Evolutionary conservation across 192 early-diverging fungal species (phyloP).

Genomic region (Mortierella antarctica): DNA sequence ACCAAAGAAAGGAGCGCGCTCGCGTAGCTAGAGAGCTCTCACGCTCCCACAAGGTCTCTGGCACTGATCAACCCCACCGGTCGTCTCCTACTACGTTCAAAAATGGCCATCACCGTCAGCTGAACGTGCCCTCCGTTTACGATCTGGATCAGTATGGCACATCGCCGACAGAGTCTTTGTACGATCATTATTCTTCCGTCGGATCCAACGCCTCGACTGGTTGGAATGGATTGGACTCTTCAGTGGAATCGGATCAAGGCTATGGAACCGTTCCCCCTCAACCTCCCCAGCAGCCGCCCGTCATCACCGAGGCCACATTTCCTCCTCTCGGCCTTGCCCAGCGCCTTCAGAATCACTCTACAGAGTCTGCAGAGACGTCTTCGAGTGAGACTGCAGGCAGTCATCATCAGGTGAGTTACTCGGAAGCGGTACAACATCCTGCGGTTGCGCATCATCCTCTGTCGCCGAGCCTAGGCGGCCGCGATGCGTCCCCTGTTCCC

Average conservation of each 20-base stretch:
- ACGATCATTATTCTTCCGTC: conserved; percentile 46
- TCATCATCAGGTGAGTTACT: conserved; percentile 25
- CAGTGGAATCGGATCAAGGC: conserved; percentile 47
- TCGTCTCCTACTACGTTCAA: conserved; percentile 6
- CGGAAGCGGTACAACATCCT: conserved; percentile 27
- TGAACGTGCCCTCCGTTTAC: conserved; percentile 24
- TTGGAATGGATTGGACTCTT: conserved; percentile 27
- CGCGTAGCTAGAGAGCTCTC: conserved; percentile 5
- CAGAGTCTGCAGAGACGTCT: not conserved
- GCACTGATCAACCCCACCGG: conserved; percentile 12
- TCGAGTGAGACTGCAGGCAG: not conserved
- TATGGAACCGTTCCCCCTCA: conserved; percentile 43
- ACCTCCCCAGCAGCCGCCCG: conserved; percentile 29
- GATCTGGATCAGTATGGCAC: conserved; percentile 49
- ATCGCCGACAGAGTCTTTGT: conserved; percentile 28
- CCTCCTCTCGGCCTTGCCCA: conserved; percentile 24
- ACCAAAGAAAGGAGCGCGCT: conserved; percentile 17
- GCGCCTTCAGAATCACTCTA: not conserved
- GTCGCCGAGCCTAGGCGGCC: conserved; percentile 18
- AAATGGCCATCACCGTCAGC: conserved; percentile 29
- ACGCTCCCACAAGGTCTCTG: not conserved
- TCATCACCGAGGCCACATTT: conserved; percentile 39
- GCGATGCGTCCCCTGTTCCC: conserved; percentile 4
- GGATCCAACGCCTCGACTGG: conserved; percentile 28
- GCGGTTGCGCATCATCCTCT: conserved; percentile 10